Percentiles rank a stretch among this genome's conserved stretches.
Evolutionary conservation across 345 rosid genomes (phyloP).

Genomic region (Combretum micranthum): DNA sequence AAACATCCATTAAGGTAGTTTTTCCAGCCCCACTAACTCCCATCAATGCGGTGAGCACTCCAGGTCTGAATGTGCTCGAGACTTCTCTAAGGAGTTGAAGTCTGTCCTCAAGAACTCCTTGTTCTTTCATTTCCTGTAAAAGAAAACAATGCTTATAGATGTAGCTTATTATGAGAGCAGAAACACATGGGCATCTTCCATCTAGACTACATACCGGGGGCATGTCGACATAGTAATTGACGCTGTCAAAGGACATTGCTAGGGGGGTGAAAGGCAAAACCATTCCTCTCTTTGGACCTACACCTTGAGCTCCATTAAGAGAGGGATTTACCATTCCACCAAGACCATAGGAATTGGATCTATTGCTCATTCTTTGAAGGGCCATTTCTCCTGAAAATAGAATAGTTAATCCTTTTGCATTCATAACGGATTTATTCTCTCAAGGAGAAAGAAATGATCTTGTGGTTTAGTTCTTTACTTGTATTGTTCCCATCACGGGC

Average conservation of each 20-base stretch:
- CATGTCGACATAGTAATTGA: constrained; percentile 48
- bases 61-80: constrained; percentile 39
- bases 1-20: constrained; percentile 42
- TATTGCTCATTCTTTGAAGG: constrained; percentile 27
- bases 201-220: constrained; percentile 28
- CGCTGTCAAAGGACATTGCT: constrained; percentile 49
- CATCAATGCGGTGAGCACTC: constrained; percentile 37
- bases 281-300: constrained; percentile 45
- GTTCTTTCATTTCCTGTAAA: constrained; percentile 35
- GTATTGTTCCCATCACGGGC: constrained; percentile 35
- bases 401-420: not conserved
- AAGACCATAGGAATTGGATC: constrained; percentile 16
- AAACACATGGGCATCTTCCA: not conserved
- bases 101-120: constrained; percentile 30
- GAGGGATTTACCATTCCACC: constrained; percentile 24
- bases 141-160: not conserved
- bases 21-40: constrained; percentile 51
- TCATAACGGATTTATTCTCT: not conserved
- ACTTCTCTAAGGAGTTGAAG: constrained; percentile 30
- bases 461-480: constrained; percentile 22
- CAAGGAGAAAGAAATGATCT: not conserved
- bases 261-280: constrained; percentile 50
- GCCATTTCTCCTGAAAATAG: constrained; percentile 37
- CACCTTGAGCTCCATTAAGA: constrained; percentile 18
- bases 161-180: not conserved